A percentile compares a stretch with the other conserved stretches of the same genome.
Evolutionary conservation across 768 basidiomycete species (phyloP).

Genomic region (Cyclocybe cylindracea): DNA sequence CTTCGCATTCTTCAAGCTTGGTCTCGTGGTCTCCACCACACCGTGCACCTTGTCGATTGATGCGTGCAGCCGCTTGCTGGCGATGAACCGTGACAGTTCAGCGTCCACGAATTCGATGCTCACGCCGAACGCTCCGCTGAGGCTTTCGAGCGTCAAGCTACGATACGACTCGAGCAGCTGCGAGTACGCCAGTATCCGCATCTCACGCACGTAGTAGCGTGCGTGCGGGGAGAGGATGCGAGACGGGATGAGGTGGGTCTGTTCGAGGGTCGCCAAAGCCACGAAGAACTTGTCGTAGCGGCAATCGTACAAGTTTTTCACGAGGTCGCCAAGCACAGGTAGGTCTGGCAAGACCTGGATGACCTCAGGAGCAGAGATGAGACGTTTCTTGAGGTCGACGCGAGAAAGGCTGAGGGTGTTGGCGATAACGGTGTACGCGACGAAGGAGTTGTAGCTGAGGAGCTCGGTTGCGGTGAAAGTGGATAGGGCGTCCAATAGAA

Average conservation of each 20-base stretch:
- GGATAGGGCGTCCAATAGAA: slow-evolving; percentile 87
- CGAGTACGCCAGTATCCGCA: slow-evolving; percentile 91
- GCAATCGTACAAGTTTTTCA: slow-evolving; percentile 87
- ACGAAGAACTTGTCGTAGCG: slow-evolving; percentile 95
- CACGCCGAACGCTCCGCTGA: slow-evolving; percentile 88
- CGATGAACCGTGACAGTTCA: slow-evolving; percentile 91
- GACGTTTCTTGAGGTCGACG: slow-evolving; percentile 88
- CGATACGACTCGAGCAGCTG: slow-evolving; percentile 93
- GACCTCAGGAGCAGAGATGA: slow-evolving; percentile 87
- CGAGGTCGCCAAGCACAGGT: slow-evolving; percentile 79
- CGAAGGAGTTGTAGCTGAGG: slow-evolving; percentile 86
- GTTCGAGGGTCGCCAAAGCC: slow-evolving; percentile 91
- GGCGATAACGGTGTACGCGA: slow-evolving; percentile 81
- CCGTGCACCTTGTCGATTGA: slow-evolving; percentile 95
- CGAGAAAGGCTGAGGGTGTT: slow-evolving; percentile 74
- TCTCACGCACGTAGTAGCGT: slow-evolving; percentile 90
- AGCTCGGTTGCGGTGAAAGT: slow-evolving; percentile 95
- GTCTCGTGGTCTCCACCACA: slow-evolving; percentile 87
- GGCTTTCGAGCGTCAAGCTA: slow-evolving; percentile 84
- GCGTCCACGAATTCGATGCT: slow-evolving; percentile 88
- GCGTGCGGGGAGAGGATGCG: slow-evolving; percentile 85
- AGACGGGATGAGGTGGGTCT: slow-evolving; percentile 84
- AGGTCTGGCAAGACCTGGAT: slow-evolving; percentile 81
- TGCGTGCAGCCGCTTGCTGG: slow-evolving; percentile 79
- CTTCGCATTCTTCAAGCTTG: slow-evolving; percentile 69